phyloP scores from a whole-genome alignment of 306 rosid genomes.

The Acmispon strigosus region DNA sequence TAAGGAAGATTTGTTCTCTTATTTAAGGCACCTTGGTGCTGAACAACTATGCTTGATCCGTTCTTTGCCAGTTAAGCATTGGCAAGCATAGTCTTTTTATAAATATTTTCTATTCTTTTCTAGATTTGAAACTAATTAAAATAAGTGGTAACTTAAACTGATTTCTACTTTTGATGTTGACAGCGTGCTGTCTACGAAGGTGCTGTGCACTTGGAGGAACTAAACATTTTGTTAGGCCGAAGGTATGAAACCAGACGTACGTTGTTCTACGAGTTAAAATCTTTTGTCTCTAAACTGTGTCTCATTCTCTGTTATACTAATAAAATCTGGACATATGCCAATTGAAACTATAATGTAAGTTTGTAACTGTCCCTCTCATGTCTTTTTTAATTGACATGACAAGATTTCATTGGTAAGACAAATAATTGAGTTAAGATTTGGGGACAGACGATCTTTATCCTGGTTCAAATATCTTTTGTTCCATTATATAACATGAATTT shows the following conservation, averaged over 20 bases:
- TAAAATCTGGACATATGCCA: no score
- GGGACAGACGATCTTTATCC: no score
- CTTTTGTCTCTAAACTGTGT: no score
- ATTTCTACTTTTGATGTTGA: slow-evolving; percentile 3
- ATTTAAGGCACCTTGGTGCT: not conserved
- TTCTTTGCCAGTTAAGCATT: not conserved
- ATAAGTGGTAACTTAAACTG: not conserved
- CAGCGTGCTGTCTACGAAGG: slow-evolving; percentile 70
- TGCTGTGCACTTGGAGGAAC: slow-evolving; percentile 74
- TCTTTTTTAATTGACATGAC: no score
- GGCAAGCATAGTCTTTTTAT: not conserved
- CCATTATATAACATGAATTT: not conserved
- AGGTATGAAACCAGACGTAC: slow-evolving; percentile 32
- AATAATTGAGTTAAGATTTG: no score
- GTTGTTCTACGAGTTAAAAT: no score
- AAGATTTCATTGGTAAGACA: no score
- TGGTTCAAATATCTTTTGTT: no score
- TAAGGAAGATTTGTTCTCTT: not conserved
- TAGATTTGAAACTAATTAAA: not conserved
- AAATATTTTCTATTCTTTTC: not conserved
- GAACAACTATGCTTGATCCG: not conserved
- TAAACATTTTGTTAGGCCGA: slow-evolving; percentile 53
- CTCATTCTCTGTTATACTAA: no score
- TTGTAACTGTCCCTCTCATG: no score
- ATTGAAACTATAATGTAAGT: no score